These are phyloP conservation scores for Porcisia hertigi DNA, from an alignment of 208 protist genomes.

Conservation along the genomic window DNA sequence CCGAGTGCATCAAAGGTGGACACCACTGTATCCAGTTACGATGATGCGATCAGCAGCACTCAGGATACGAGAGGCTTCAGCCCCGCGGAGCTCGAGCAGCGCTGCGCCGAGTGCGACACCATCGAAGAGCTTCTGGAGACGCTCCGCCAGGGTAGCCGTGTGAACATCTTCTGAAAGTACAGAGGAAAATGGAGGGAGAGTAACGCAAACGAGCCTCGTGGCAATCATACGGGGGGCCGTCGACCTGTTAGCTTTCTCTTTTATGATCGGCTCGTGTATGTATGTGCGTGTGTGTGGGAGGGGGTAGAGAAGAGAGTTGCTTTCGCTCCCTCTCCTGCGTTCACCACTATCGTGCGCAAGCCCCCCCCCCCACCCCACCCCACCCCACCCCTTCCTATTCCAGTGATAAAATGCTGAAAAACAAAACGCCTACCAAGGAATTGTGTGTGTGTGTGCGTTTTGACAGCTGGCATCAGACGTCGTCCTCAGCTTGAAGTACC, in stretches of 20 bases:
- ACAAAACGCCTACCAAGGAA: too few relatives aligned
- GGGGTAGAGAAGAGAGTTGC: neutral
- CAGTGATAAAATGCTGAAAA: too few relatives aligned
- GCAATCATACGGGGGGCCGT: neutral
- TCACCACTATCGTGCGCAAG: neutral
- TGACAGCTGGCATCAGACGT: too few relatives aligned
- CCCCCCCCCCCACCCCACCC: neutral
- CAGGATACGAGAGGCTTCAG: constrained; percentile 41
- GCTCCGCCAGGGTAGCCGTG: constrained; percentile 51
- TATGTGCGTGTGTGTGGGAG: neutral
- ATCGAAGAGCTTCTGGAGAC: constrained; percentile 67
- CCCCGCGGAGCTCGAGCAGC: constrained; percentile 87
- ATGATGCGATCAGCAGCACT: neutral
- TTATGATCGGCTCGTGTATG: neutral
- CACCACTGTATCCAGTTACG: neutral
- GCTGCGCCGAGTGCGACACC: constrained; percentile 82
- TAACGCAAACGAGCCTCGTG: neutral
- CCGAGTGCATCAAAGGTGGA: constrained; percentile 19
- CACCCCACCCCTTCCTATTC: too few relatives aligned
- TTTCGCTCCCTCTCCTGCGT: neutral
- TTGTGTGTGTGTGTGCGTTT: too few relatives aligned
- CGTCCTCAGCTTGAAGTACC: neutral
- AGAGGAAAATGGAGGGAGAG: neutral
- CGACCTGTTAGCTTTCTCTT: neutral
- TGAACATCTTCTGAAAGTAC: constrained; percentile 52